A percentile compares a stretch with the other conserved stretches of the same genome.
These are phyloP conservation scores for Claviceps humidiphila DNA, from an alignment of 2,329 filamentous ascomycete species.

Conservation along the genomic window DNA sequence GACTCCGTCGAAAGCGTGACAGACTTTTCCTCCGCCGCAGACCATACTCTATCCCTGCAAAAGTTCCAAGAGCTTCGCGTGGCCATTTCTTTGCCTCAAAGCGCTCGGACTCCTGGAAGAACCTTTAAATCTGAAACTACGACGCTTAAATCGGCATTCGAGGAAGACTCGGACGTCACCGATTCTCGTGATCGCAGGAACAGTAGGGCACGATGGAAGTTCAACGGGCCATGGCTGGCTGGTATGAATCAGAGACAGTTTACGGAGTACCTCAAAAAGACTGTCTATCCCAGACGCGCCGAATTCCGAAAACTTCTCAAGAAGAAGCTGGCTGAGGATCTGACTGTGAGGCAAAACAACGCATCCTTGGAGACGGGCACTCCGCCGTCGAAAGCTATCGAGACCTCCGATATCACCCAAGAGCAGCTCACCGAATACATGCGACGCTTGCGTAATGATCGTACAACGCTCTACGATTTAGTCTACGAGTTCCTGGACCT, in stretches of 20 bases:
- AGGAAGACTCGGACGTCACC: constrained; percentile 43
- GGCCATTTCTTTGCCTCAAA: constrained; percentile 45
- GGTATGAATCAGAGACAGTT: constrained; percentile 50
- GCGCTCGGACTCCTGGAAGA: constrained; percentile 8
- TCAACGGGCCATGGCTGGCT: constrained; percentile 52
- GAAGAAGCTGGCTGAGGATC: constrained; percentile 31
- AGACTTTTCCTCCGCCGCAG: constrained; percentile 71
- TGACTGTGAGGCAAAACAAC: constrained; percentile 24
- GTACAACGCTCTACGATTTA: constrained; percentile 35
- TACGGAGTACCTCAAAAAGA: constrained; percentile 37
- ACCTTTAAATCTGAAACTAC: too few species aligned
- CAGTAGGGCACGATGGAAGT: constrained; percentile 49
- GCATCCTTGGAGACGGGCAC: constrained; percentile 26
- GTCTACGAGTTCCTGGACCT: constrained; percentile 51
- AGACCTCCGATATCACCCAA: constrained; percentile 30
- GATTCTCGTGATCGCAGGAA: constrained; percentile 21
- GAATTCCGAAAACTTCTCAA: constrained; percentile 44
- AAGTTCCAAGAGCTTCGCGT: constrained; percentile 80
- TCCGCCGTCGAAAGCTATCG: constrained; percentile 14
- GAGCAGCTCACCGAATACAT: constrained; percentile 38
- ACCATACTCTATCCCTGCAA: constrained; percentile 65
- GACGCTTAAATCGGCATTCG: constrained; percentile 41
- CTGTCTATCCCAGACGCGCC: constrained; percentile 37
- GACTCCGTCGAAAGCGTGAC: constrained; percentile 83
- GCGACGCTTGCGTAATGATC: constrained; percentile 38